Conservation (phyloP, 148 eudicot genomes). For the Suaeda aralocaspica region DNA sequence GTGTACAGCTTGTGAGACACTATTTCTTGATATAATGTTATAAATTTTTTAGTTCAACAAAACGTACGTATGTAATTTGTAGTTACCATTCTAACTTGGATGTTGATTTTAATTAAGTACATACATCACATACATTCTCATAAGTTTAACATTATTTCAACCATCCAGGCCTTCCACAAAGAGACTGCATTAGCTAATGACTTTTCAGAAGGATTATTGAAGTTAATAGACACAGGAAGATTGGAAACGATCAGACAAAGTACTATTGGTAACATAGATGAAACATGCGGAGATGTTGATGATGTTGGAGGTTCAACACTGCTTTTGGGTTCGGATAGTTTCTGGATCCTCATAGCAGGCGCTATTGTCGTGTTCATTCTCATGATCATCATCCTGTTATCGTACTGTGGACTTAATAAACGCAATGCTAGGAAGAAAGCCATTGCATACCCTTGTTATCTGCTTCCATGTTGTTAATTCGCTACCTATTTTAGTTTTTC, state of each 20-base stretch:
- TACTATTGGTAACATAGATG: slow-evolving; percentile 24
- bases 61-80: too few species aligned
- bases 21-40: too few species aligned
- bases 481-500: too few species aligned
- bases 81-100: too few species aligned
- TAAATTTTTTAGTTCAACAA: too few species aligned
- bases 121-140: too few species aligned
- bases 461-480: slow-evolving; percentile 18
- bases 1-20: too few species aligned
- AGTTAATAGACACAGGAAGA: slow-evolving; percentile 5
- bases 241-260: slow-evolving; percentile 14
- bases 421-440: background rate
- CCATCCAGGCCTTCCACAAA: slow-evolving; percentile 20
- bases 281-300: slow-evolving; percentile 8
- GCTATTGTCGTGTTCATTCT: slow-evolving; percentile 24
- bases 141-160: too few species aligned
- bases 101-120: too few species aligned
- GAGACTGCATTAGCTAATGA: background rate
- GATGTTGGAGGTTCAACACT: background rate
- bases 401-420: slow-evolving; percentile 14
- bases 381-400: slow-evolving; percentile 10
- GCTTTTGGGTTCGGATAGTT: slow-evolving; percentile 4
- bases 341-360: slow-evolving; percentile 28
- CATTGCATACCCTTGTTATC: slow-evolving; percentile 23
- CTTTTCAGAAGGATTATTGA: slow-evolving; percentile 21